These are phyloP conservation scores for Pseudogymnoascus sp. DNA, from an alignment of 2,329 filamentous ascomycete species.

Conservation along the genomic window DNA sequence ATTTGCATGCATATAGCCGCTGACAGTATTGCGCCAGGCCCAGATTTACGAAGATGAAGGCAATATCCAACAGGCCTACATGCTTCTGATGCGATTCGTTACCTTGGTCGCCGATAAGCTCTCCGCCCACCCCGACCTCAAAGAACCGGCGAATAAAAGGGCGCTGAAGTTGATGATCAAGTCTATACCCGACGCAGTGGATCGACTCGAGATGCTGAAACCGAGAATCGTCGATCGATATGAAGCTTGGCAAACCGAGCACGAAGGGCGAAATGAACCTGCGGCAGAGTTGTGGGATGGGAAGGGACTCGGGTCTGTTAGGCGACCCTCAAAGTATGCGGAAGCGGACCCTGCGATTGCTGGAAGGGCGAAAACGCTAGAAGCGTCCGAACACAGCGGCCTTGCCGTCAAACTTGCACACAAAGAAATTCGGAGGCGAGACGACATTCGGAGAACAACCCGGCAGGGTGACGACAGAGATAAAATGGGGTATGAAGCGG, in stretches of 20 bases:
- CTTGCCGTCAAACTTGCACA: conserved; percentile 69
- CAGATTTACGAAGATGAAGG: conserved; percentile 76
- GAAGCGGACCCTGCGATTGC: conserved; percentile 53
- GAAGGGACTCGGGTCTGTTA: not conserved
- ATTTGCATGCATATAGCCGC: conserved; percentile 12
- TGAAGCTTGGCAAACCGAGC: conserved; percentile 53
- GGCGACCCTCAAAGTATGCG: conserved; percentile 32
- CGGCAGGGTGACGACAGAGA: conserved; percentile 47
- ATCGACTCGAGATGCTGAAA: conserved; percentile 65
- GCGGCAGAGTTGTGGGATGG: not conserved
- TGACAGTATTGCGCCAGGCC: conserved; percentile 45
- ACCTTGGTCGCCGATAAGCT: conserved; percentile 72
- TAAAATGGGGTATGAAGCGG: conserved; percentile 26
- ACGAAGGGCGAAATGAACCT: not conserved
- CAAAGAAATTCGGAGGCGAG: conserved; percentile 60
- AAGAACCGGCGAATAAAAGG: conserved; percentile 48
- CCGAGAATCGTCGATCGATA: conserved; percentile 66
- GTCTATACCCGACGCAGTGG: conserved; percentile 45
- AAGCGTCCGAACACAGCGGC: conserved; percentile 62
- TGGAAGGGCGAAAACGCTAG: conserved; percentile 51
- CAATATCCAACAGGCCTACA: conserved; percentile 80
- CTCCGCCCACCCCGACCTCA: conserved; percentile 65
- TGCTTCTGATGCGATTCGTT: conserved; percentile 84
- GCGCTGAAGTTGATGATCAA: conserved; percentile 48
- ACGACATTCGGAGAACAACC: conserved; percentile 49